A percentile compares a stretch with the other conserved stretches of the same genome.
Evolutionary conservation across 2,329 filamentous ascomycete genomes (phyloP).

Genomic region (Venturiaceae sp.): DNA sequence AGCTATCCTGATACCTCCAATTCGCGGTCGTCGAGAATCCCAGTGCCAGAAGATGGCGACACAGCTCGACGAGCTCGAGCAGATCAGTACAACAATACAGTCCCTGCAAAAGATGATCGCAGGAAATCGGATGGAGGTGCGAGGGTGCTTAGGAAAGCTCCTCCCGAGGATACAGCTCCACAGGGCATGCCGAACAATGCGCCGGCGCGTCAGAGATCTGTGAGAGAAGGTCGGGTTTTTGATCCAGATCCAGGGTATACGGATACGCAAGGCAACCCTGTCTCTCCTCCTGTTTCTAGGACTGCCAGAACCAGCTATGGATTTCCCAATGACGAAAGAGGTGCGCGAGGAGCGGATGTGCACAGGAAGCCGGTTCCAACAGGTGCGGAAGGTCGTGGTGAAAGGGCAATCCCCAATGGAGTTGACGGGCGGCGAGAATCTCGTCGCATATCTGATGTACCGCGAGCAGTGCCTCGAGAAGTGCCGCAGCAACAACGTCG

Average conservation of each 20-base stretch:
- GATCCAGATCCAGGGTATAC: conserved; percentile 2
- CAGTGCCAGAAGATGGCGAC: neutral
- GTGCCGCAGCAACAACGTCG: neutral
- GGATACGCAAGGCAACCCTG: neutral
- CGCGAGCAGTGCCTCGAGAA: neutral
- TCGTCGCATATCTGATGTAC: neutral
- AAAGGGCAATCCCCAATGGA: neutral
- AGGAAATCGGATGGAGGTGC: neutral
- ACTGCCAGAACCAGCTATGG: neutral
- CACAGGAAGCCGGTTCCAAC: neutral
- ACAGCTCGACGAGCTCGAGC: neutral
- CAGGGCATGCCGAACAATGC: neutral
- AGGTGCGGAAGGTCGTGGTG: neutral
- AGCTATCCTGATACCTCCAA: neutral
- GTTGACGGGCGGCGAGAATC: neutral
- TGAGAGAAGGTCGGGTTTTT: conserved; percentile 3
- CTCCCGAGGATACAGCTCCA: neutral
- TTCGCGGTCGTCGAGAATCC: neutral
- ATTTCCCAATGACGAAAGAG: neutral
- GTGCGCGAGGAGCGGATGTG: too few species aligned
- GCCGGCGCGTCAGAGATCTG: conserved; percentile 3
- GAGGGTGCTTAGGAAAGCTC: neutral
- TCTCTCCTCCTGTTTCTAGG: neutral
- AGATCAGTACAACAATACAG: neutral
- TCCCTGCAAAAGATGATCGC: neutral